A percentile compares a stretch with the other conserved stretches of the same genome.
phyloP scores from a whole-genome alignment of 441 rosid genomes.

The Adansonia grandidieri region DNA sequence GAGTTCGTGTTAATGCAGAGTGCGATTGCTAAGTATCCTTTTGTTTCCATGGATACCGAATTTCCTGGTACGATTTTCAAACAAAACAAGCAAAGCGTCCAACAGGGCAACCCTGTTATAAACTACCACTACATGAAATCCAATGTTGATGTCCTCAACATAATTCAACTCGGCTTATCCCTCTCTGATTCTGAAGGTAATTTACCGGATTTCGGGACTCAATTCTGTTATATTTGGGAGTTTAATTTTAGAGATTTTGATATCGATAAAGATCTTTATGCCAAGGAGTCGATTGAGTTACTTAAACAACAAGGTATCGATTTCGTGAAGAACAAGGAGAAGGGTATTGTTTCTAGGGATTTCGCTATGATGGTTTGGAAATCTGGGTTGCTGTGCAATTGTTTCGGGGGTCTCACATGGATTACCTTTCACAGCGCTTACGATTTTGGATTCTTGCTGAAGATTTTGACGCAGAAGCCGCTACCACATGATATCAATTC shows the following conservation, averaged over 20 bases:
- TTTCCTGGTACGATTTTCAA: slow-evolving; percentile 9
- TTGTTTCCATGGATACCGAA: slow-evolving; percentile 14
- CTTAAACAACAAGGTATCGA: slow-evolving; percentile 18
- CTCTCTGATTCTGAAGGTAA: not conserved
- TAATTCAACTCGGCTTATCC: slow-evolving; percentile 24
- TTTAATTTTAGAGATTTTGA: slow-evolving; percentile 27
- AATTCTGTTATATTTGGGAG: not conserved
- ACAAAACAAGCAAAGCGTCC: too few species aligned
- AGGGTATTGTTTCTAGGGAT: not conserved
- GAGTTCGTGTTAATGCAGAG: not conserved
- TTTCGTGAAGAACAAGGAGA: not conserved
- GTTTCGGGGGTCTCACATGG: not conserved
- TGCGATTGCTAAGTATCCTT: not conserved
- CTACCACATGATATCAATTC: not conserved
- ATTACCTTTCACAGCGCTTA: slow-evolving; percentile 27
- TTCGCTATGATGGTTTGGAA: not conserved
- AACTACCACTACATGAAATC: not conserved
- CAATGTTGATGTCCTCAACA: not conserved
- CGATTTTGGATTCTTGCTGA: slow-evolving; percentile 28
- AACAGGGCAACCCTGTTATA: not conserved
- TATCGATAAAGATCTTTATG: not conserved
- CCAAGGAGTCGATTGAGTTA: not conserved
- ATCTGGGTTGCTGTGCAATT: not conserved
- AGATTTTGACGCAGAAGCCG: slow-evolving; percentile 1
- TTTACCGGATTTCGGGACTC: not conserved